These are phyloP conservation scores for Epichloe glyceriae DNA, from an alignment of 2,329 filamentous ascomycete species.

Conservation along the genomic window DNA sequence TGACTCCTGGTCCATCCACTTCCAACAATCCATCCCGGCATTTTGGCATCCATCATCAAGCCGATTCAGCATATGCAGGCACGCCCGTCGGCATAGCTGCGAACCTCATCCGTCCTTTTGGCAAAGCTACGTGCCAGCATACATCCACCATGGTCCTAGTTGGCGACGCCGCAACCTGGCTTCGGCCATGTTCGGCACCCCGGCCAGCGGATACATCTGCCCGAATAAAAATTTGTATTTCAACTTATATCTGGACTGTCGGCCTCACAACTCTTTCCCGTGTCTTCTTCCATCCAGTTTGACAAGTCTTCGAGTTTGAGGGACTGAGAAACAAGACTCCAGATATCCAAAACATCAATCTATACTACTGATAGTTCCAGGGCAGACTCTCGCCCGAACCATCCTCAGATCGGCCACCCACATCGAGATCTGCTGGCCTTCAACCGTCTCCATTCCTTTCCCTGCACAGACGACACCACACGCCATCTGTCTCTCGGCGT, in stretches of 20 bases:
- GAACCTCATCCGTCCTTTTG: slow-evolving; percentile 2
- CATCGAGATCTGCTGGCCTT: slow-evolving; percentile 16
- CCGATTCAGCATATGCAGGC: slow-evolving; percentile 2
- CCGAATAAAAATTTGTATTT: background rate
- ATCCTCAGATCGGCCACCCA: slow-evolving; percentile 12
- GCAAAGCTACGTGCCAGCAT: background rate
- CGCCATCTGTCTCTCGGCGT: slow-evolving; percentile 23
- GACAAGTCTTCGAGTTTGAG: slow-evolving; percentile 8
- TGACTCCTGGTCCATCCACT: background rate
- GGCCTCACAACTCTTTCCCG: slow-evolving; percentile 7
- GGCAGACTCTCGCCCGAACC: slow-evolving; percentile 10
- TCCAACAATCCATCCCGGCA: slow-evolving; percentile 1
- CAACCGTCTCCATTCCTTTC: slow-evolving; percentile 21
- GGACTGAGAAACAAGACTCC: slow-evolving; percentile 9
- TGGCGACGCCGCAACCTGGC: background rate
- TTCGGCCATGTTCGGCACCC: background rate
- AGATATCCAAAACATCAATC: slow-evolving; percentile 14
- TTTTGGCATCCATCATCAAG: slow-evolving; percentile 2
- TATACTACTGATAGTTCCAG: slow-evolving; percentile 13
- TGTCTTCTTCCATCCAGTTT: background rate
- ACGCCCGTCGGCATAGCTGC: background rate
- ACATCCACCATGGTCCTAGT: background rate
- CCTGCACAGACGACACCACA: slow-evolving; percentile 16
- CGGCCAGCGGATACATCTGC: background rate
- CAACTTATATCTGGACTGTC: slow-evolving; percentile 8